Percentiles rank a stretch among this genome's conserved stretches.
phyloP scores from a whole-genome alignment of 768 basidiomycete genomes.

The Podaxis carcinomalis region DNA sequence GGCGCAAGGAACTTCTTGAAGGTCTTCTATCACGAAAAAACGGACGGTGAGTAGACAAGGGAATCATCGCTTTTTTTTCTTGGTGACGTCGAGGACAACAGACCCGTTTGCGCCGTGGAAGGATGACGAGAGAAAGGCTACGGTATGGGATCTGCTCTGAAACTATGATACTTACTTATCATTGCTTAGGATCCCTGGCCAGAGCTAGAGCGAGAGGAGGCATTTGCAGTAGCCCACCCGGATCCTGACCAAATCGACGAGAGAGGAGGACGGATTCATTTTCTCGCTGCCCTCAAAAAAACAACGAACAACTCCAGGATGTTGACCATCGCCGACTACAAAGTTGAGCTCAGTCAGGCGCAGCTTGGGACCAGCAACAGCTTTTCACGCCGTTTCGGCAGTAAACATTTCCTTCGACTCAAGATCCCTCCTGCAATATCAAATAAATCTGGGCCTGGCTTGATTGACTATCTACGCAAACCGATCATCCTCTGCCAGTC shows the following conservation, averaged over 20 bases:
- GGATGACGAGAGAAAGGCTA: slow-evolving; percentile 23
- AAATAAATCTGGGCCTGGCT: slow-evolving; percentile 23
- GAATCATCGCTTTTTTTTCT: not conserved
- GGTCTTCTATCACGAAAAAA: not conserved
- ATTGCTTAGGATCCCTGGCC: slow-evolving; percentile 51
- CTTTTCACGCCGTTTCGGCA: slow-evolving; percentile 59
- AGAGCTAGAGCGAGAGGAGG: slow-evolving; percentile 59
- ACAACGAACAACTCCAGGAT: slow-evolving; percentile 14
- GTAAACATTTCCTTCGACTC: slow-evolving; percentile 50
- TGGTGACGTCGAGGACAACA: not conserved
- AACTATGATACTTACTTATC: not conserved
- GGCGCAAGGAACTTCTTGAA: not conserved
- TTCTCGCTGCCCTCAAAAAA: slow-evolving; percentile 35
- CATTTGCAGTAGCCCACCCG: slow-evolving; percentile 29
- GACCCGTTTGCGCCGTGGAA: not conserved
- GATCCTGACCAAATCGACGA: slow-evolving; percentile 15
- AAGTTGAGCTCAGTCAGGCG: slow-evolving; percentile 43
- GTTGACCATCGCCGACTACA: slow-evolving; percentile 22
- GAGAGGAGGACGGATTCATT: slow-evolving; percentile 53
- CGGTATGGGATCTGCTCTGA: slow-evolving; percentile 11
- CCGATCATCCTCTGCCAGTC: slow-evolving; percentile 50
- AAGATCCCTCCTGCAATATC: slow-evolving; percentile 33
- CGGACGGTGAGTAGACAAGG: not conserved
- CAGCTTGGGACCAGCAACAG: slow-evolving; percentile 52
- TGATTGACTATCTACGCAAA: slow-evolving; percentile 39